Evolutionary conservation across 352 stramenopile species (phyloP).

Genomic region (Thraustochytrium sp.): DNA sequence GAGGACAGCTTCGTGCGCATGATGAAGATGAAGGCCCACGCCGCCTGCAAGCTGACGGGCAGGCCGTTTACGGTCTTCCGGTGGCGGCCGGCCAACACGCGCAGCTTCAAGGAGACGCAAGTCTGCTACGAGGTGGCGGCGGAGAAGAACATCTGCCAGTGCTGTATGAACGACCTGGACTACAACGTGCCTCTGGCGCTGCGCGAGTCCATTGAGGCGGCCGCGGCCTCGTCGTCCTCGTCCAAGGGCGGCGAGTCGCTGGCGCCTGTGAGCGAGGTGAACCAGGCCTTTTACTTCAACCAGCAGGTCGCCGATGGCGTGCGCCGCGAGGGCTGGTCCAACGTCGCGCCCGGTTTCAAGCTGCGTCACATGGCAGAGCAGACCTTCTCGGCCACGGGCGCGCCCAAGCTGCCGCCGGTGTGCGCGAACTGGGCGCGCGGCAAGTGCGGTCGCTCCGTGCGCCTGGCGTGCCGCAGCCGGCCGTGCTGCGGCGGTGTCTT

Average conservation of each 20-base stretch:
- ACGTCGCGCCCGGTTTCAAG: background rate
- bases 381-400: background rate
- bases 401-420: background rate
- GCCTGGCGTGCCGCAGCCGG: background rate
- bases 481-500: slow-evolving; percentile 34
- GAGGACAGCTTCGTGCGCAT: slow-evolving; percentile 20
- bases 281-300: slow-evolving; percentile 34
- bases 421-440: background rate
- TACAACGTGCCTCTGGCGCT: slow-evolving; percentile 28
- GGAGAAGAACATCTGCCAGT: slow-evolving; percentile 37
- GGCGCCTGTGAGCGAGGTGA: background rate
- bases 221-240: background rate
- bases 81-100: background rate
- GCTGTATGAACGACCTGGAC: slow-evolving; percentile 34
- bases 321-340: background rate
- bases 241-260: too few relatives aligned
- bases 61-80: slow-evolving; percentile 1
- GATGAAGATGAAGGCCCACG: background rate
- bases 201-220: slow-evolving; percentile 6
- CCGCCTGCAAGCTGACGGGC: slow-evolving; percentile 11
- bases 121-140: slow-evolving; percentile 26
- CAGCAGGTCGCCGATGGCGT: background rate
- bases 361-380: background rate
- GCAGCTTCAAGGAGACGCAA: background rate
- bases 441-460: background rate